Conservation (phyloP, 148 eudicot genomes). For the Cornus florida region DNA sequence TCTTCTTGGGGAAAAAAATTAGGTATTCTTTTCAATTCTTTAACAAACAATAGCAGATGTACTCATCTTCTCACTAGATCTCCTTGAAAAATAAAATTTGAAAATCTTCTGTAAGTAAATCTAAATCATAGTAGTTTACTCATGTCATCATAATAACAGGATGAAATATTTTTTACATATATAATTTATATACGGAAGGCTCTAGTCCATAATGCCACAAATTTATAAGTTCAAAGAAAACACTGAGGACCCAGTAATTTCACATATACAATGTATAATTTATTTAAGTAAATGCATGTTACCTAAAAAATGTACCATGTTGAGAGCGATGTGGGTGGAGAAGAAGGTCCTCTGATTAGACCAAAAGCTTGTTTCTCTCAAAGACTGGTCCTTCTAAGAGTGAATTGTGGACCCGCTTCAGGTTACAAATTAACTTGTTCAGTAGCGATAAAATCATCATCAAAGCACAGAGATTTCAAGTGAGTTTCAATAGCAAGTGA, state of each 20-base stretch:
- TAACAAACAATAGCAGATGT: background rate
- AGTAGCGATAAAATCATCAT: constrained; percentile 11
- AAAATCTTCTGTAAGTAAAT: background rate
- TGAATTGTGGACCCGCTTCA: background rate
- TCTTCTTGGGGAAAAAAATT: background rate
- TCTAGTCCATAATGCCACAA: background rate
- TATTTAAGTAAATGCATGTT: background rate
- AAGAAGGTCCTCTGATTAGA: background rate
- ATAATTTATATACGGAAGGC: background rate
- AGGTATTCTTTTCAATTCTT: background rate
- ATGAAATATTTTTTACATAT: background rate
- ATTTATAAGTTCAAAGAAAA: background rate
- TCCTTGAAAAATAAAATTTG: background rate
- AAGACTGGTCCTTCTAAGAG: background rate
- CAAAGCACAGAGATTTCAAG: constrained; percentile 34
- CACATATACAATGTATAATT: background rate
- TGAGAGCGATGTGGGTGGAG: background rate
- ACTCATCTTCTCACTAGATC: background rate
- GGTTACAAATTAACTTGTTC: constrained; percentile 13
- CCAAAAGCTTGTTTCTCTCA: background rate
- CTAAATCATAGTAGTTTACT: background rate
- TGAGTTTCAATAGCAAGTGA: constrained; percentile 42
- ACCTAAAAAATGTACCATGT: background rate
- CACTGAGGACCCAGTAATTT: background rate
- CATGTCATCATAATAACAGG: background rate